These are phyloP conservation scores for Microbotryum silenes-acaulis DNA, from an alignment of 1,284 basidiomycete genomes.

Conservation along the genomic window DNA sequence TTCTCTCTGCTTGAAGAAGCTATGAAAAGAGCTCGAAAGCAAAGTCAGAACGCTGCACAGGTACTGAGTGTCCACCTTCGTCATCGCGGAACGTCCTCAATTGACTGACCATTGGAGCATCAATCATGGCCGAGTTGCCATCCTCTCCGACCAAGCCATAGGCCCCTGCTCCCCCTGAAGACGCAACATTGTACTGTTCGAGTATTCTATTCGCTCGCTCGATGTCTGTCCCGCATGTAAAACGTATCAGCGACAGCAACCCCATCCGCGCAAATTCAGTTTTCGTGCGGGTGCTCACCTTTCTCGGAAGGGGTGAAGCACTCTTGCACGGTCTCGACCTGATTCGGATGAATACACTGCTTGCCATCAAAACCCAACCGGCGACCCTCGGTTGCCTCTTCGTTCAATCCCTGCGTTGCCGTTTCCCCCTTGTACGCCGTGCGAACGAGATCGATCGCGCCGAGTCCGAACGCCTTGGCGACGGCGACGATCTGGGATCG, in stretches of 20 bases:
- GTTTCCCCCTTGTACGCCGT: conserved; percentile 21
- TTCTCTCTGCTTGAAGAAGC: conserved; percentile 51
- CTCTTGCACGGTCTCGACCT: conserved; percentile 68
- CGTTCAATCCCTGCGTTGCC: conserved; percentile 2
- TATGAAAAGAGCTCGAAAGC: not conserved
- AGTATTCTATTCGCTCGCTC: conserved; percentile 66
- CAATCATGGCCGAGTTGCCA: conserved; percentile 68
- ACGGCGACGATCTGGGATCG: conserved; percentile 75
- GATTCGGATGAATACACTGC: conserved; percentile 75
- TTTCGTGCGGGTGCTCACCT: conserved; percentile 46
- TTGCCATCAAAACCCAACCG: conserved; percentile 78
- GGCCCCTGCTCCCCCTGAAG: conserved; percentile 50
- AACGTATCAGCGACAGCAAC: not conserved
- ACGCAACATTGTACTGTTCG: conserved; percentile 47
- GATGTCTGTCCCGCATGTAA: conserved; percentile 53
- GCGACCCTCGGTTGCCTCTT: conserved; percentile 45
- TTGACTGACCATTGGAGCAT: conserved; percentile 79
- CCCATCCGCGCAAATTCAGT: no score
- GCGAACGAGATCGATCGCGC: conserved; percentile 76
- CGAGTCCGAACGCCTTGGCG: conserved; percentile 73
- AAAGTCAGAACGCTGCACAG: not conserved
- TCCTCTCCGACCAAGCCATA: conserved; percentile 54
- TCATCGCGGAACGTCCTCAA: not conserved
- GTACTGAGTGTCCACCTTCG: not conserved
- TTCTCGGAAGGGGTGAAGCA: conserved; percentile 67